A percentile compares a stretch with the other conserved stretches of the same genome.
phyloP scores from a whole-genome alignment of 2,329 filamentous ascomycete genomes.

The Exophiala alcalophila region DNA sequence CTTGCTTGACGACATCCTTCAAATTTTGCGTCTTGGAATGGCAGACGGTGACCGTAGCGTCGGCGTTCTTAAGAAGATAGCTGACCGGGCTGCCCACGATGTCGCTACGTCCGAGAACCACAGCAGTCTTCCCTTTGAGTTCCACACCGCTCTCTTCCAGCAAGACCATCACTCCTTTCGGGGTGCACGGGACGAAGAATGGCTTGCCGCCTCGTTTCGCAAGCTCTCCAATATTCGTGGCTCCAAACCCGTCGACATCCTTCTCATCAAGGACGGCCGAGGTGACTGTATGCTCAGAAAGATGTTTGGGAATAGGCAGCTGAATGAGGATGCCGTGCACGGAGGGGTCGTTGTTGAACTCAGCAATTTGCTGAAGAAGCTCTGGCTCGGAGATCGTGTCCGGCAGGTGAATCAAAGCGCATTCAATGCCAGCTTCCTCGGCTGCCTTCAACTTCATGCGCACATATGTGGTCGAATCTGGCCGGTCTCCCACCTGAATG shows the following conservation, averaged over 20 bases:
- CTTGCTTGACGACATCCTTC: constrained; percentile 70
- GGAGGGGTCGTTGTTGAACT: constrained; percentile 78
- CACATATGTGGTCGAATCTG: constrained; percentile 96
- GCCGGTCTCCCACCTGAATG: constrained; percentile 91
- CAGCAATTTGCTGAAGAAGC: constrained; percentile 75
- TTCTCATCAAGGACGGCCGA: constrained; percentile 90
- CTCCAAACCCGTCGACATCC: constrained; percentile 96
- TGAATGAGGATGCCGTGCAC: constrained; percentile 95
- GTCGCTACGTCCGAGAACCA: constrained; percentile 90
- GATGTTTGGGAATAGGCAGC: constrained; percentile 80
- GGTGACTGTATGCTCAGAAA: constrained; percentile 87
- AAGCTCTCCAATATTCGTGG: constrained; percentile 90
- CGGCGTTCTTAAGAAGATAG: constrained; percentile 89
- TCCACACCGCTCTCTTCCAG: constrained; percentile 80
- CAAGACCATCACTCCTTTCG: constrained; percentile 94
- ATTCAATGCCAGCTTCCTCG: constrained; percentile 87
- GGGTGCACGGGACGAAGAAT: constrained; percentile 90
- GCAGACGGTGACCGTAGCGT: constrained; percentile 94
- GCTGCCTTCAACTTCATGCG: constrained; percentile 99
- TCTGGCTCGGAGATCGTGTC: constrained; percentile 79
- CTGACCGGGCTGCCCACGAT: constrained; percentile 97
- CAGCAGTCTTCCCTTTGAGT: constrained; percentile 83
- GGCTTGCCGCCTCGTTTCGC: constrained; percentile 91
- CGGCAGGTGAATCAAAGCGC: constrained; percentile 79
- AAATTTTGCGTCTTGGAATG: constrained; percentile 82